These are phyloP conservation scores for Centella asiatica DNA, from an alignment of 129 eudicot genomes.

Conservation along the genomic window DNA sequence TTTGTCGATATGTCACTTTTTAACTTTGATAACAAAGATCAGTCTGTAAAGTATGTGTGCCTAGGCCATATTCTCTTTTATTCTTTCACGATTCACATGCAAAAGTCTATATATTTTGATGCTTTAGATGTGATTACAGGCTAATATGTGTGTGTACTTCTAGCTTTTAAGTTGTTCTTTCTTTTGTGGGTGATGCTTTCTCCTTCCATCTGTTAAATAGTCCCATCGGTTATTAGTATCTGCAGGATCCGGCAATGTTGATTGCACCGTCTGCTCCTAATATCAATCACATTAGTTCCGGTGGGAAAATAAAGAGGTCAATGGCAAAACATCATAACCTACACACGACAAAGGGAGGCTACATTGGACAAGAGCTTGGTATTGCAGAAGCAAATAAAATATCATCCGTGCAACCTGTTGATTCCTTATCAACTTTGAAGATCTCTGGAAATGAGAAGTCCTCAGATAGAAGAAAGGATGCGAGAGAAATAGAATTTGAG, in stretches of 20 bases:
- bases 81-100: too few relatives aligned
- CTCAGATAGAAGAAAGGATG: slow-evolving; percentile 1
- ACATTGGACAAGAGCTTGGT: slow-evolving; percentile 17
- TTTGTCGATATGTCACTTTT: too few relatives aligned
- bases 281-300: slow-evolving; percentile 51
- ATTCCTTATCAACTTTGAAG: slow-evolving; percentile 46
- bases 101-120: too few relatives aligned
- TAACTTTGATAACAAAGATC: too few relatives aligned
- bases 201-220: not conserved
- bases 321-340: slow-evolving; percentile 23
- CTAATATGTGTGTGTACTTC: not conserved
- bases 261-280: slow-evolving; percentile 34
- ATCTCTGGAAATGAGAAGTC: slow-evolving; percentile 22
- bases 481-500: slow-evolving; percentile 25
- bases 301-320: slow-evolving; percentile 83
- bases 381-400: slow-evolving; percentile 19
- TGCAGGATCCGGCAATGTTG: slow-evolving; percentile 54
- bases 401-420: slow-evolving; percentile 46
- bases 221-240: not conserved
- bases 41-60: too few relatives aligned
- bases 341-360: slow-evolving; percentile 22
- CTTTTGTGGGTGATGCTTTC: not conserved
- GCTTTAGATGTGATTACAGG: not conserved
- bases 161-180: not conserved
- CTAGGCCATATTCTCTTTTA: too few relatives aligned